Evolutionary conservation across 2,329 filamentous ascomycete genomes (phyloP).

Genomic region (Calonectria pteridis): DNA sequence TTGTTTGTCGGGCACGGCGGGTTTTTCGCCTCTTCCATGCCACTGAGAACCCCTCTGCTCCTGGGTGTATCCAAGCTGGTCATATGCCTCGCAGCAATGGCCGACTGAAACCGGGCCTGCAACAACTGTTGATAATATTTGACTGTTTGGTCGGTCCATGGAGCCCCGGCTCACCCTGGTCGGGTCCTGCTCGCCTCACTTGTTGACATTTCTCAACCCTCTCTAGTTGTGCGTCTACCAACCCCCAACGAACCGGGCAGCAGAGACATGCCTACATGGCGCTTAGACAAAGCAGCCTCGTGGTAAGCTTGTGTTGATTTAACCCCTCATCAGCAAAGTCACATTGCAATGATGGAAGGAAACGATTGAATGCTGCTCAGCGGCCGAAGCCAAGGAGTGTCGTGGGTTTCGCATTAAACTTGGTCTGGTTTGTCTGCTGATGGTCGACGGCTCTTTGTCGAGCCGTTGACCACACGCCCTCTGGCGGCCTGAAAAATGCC

Average conservation of each 20-base stretch:
- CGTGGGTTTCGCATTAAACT: slow-evolving; percentile 26
- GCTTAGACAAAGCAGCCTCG: slow-evolving; percentile 34
- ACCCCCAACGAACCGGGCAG: slow-evolving; percentile 21
- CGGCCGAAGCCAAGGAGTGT: slow-evolving; percentile 27
- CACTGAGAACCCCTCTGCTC: not conserved
- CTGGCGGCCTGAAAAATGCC: slow-evolving; percentile 3
- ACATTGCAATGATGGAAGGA: slow-evolving; percentile 27
- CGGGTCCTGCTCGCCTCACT: slow-evolving; percentile 24
- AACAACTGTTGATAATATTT: not conserved
- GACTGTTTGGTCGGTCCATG: not conserved
- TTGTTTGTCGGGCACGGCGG: not conserved
- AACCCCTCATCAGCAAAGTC: slow-evolving; percentile 40
- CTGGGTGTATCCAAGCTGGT: not conserved
- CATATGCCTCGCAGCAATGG: not conserved
- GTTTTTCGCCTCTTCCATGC: slow-evolving; percentile 11
- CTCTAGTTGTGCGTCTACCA: slow-evolving; percentile 22
- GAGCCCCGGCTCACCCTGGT: slow-evolving; percentile 5
- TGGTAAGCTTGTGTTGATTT: slow-evolving; percentile 28
- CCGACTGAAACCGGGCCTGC: not conserved
- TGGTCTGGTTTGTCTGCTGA: not conserved
- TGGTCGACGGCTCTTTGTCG: slow-evolving; percentile 10
- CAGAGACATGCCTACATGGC: slow-evolving; percentile 34
- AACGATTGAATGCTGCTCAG: not conserved
- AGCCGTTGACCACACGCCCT: slow-evolving; percentile 1
- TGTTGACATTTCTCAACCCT: slow-evolving; percentile 28